These are phyloP conservation scores for Xylaria cubensis DNA, from an alignment of 495 filamentous ascomycete genomes.

Conservation along the genomic window DNA sequence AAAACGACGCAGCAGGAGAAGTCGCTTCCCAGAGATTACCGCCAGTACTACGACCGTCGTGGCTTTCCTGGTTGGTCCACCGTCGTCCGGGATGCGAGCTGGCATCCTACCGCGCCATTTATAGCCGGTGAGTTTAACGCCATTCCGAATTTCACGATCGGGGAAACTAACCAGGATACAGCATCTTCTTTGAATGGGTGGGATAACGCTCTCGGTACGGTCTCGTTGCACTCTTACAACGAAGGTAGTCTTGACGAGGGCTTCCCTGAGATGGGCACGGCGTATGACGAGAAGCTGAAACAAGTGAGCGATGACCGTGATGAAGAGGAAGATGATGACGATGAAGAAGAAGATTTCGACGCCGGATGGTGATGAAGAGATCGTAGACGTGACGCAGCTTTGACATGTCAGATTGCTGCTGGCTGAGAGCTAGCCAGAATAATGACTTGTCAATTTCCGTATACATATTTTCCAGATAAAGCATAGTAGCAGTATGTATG, in stretches of 20 bases:
- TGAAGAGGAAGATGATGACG: slow-evolving; percentile 14
- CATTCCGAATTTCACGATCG: neutral
- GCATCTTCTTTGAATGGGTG: slow-evolving; percentile 84
- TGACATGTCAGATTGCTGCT: neutral
- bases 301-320: slow-evolving; percentile 27
- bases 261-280: slow-evolving; percentile 63
- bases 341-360: neutral
- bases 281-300: slow-evolving; percentile 58
- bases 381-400: neutral
- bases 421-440: neutral
- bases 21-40: slow-evolving; percentile 24
- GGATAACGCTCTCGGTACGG: slow-evolving; percentile 71
- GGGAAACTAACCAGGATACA: slow-evolving; percentile 39
- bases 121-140: slow-evolving; percentile 72
- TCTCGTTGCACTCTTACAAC: slow-evolving; percentile 78
- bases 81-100: slow-evolving; percentile 89
- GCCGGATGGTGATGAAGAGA: slow-evolving; percentile 1
- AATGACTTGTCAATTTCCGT: neutral
- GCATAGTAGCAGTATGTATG: neutral
- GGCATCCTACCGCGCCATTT: slow-evolving; percentile 91
- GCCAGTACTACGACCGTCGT: slow-evolving; percentile 46
- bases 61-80: slow-evolving; percentile 66
- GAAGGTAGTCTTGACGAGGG: slow-evolving; percentile 70
- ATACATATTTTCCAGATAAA: neutral
- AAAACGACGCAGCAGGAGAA: slow-evolving; percentile 58